Conservation (phyloP, 1,284 basidiomycete species). For the Neonothopanus nambi region DNA sequence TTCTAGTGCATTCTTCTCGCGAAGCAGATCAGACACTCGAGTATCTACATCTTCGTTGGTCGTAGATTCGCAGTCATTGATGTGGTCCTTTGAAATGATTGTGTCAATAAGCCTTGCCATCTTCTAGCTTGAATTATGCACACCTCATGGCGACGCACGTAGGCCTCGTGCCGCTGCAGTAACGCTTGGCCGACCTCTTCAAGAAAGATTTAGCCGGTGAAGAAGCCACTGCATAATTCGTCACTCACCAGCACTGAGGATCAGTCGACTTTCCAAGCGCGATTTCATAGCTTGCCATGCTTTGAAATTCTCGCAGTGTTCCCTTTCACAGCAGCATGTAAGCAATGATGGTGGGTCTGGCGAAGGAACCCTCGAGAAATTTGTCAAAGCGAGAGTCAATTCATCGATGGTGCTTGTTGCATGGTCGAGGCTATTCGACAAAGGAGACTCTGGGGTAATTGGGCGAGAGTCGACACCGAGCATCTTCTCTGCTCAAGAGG, state of each 20-base stretch:
- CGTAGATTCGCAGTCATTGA: constrained; percentile 6
- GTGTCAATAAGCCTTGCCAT: constrained; percentile 1
- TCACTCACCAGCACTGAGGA: constrained; percentile 79
- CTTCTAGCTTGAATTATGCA: constrained; percentile 16
- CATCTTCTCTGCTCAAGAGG: constrained; percentile 1
- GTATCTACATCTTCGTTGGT: constrained; percentile 25
- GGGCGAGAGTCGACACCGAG: constrained; percentile 28
- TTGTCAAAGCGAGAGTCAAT: constrained; percentile 66
- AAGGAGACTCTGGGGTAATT: constrained; percentile 55
- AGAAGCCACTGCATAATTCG: not conserved
- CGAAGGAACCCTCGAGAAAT: constrained; percentile 68
- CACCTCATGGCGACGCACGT: constrained; percentile 73
- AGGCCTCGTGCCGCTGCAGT: constrained; percentile 83
- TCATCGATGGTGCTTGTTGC: constrained; percentile 75
- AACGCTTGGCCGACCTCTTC: constrained; percentile 91
- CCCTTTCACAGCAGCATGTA: constrained; percentile 66
- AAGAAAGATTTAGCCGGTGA: constrained; percentile 2
- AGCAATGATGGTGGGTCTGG: constrained; percentile 56
- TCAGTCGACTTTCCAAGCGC: constrained; percentile 72
- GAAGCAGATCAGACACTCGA: constrained; percentile 45
- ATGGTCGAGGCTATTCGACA: constrained; percentile 52
- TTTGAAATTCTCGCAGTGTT: constrained; percentile 62
- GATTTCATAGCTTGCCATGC: constrained; percentile 69
- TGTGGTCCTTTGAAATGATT: not conserved
- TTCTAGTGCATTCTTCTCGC: constrained; percentile 65